Evolutionary conservation across 2,329 filamentous ascomycete species (phyloP).

Genomic region (Aspergillus felis): DNA sequence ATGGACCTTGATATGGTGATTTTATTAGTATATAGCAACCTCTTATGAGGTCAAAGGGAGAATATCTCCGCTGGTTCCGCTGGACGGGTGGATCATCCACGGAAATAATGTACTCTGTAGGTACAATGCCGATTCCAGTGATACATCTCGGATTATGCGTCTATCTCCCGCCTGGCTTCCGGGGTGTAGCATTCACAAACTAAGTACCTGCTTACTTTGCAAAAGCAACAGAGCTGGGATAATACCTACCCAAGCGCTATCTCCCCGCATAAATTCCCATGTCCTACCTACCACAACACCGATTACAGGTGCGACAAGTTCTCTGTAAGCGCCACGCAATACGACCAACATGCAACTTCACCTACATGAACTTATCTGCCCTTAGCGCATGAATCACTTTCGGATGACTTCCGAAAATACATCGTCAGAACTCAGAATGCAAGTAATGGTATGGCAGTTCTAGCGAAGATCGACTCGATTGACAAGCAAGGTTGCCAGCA

Average conservation of each 20-base stretch:
- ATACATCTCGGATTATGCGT: neutral
- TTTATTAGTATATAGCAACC: neutral
- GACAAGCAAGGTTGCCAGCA: slow-evolving; percentile 2
- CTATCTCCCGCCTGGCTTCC: neutral
- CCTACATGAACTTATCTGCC: neutral
- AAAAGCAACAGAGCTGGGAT: neutral
- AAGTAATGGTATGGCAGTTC: slow-evolving; percentile 4
- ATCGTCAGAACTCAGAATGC: neutral
- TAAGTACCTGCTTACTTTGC: neutral
- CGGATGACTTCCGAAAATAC: neutral
- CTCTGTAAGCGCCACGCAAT: neutral
- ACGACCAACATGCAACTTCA: neutral
- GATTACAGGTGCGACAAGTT: neutral
- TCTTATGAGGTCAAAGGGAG: neutral
- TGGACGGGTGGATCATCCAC: neutral
- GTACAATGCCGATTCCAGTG: neutral
- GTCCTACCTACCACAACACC: neutral
- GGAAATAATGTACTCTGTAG: neutral
- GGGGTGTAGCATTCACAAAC: neutral
- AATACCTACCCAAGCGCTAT: neutral
- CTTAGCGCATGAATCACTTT: neutral
- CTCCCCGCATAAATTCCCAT: neutral
- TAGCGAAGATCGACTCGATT: slow-evolving; percentile 13
- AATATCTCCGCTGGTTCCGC: neutral
- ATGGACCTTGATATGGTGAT: neutral